Base-by-base conservation (phyloP, 345 rosid species). In the Salix brachista region DNA sequence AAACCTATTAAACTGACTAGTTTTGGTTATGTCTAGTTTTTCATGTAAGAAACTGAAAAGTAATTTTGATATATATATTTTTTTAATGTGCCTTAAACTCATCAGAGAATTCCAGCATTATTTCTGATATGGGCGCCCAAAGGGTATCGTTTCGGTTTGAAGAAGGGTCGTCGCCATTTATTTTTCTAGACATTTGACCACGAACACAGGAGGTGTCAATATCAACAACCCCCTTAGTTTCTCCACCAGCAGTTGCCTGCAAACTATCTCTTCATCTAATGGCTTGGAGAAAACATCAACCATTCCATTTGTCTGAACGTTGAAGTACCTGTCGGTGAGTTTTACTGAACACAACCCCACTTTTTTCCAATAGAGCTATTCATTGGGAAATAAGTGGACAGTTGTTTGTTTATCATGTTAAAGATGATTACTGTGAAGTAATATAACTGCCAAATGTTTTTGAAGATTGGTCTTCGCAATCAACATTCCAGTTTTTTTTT, bases 351-450 rank as follows among this genome's bases (percentile, higher is more conserved):
- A 18, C 46, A 4, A 36, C 25, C 28, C 70, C 79, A 42, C 26
- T 30, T 30, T 30, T 30, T 30, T 3, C 32, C 32, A 30, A 30
- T 77, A 76, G 73, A 16, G 79, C 81, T 69, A 75, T 82, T 25
- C 74, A 75, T 16, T 18, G 81, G 84, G 67, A 39, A 36, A 71
- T 82, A 6, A 52, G 52, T 30, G 77, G 73, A 60, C 58, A 68
- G 60, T 71, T 75, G 74, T 70, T 82, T 37, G 25, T 67, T 46
- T 75, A 75, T 42, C 58, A 61, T 16, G 77, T 75, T 58, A 36
- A 78, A 6, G 44, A 50, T 50, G 42, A 58, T 39, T 28, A 17
- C 26, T 75, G 74, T 19, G 60, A 71, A 23, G 58, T 67, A n/a
- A 75, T 71, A 4, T 72, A 71, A 8, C 65, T 75, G 66, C 81